phyloP scores from a whole-genome alignment of 768 basidiomycete species.

The Kockovaella imperatae region DNA sequence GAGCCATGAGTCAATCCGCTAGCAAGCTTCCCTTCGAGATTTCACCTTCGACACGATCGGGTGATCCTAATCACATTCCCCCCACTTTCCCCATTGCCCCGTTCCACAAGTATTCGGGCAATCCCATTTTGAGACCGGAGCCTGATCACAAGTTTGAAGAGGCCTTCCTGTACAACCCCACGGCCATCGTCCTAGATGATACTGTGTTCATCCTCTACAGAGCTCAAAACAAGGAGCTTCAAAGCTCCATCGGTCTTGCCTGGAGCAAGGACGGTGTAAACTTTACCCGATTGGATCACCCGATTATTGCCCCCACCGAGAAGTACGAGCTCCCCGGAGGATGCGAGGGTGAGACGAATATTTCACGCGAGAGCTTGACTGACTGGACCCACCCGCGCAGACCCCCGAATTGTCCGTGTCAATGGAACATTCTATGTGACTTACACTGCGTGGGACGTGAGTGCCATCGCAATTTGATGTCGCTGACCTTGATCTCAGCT shows the following conservation, averaged over 20 bases:
- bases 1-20: background rate
- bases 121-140: background rate
- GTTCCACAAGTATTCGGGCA: background rate
- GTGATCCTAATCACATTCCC: background rate
- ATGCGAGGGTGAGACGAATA: too few species aligned
- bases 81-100: background rate
- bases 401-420: background rate
- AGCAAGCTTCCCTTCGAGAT: background rate
- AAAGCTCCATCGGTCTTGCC: background rate
- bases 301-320: background rate
- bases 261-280: background rate
- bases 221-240: background rate
- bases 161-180: conserved; percentile 1
- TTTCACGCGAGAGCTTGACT: too few species aligned
- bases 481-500: background rate
- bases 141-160: background rate
- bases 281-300: background rate
- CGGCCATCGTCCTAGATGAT: background rate
- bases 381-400: too few species aligned
- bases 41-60: background rate
- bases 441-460: conserved; percentile 1
- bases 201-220: background rate
- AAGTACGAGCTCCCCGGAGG: background rate
- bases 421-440: conserved; percentile 2
- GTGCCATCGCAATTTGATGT: background rate